These are phyloP conservation scores for Aspergillus sp. DNA, from an alignment of 2,329 filamentous ascomycete genomes.

Conservation along the genomic window DNA sequence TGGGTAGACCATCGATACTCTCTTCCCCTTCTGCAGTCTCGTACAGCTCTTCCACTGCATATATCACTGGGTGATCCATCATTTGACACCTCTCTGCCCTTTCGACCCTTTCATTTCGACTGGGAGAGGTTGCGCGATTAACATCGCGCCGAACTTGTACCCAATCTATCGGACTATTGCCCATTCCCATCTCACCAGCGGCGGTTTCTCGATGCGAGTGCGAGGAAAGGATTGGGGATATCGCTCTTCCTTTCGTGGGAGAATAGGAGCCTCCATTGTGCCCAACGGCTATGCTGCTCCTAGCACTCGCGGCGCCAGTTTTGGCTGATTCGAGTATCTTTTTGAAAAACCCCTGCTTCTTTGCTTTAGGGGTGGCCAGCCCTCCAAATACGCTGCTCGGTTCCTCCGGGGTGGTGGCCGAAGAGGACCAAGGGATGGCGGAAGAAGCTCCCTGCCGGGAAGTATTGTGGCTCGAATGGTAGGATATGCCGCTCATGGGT, in stretches of 20 bases:
- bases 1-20: constrained; percentile 76
- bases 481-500: constrained; percentile 74
- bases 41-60: constrained; percentile 84
- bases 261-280: constrained; percentile 47
- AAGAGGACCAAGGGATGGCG: constrained; percentile 58
- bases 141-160: constrained; percentile 96
- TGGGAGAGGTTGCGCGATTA: constrained; percentile 90
- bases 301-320: constrained; percentile 84
- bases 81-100: constrained; percentile 87
- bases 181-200: constrained; percentile 70
- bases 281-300: constrained; percentile 76
- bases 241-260: constrained; percentile 51
- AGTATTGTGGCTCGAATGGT: constrained; percentile 80
- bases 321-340: constrained; percentile 93
- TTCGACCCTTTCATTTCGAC: constrained; percentile 81
- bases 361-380: constrained; percentile 70
- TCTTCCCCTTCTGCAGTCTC: constrained; percentile 88
- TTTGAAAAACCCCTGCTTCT: constrained; percentile 89
- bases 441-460: constrained; percentile 61
- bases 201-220: constrained; percentile 51
- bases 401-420: constrained; percentile 55
- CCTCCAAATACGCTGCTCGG: constrained; percentile 72
- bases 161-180: constrained; percentile 69
- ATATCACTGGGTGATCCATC: constrained; percentile 85
- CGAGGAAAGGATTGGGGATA: constrained; percentile 40